Base-by-base conservation (phyloP, 345 rosid species). In the Eucalyptus sideroxylon region DNA sequence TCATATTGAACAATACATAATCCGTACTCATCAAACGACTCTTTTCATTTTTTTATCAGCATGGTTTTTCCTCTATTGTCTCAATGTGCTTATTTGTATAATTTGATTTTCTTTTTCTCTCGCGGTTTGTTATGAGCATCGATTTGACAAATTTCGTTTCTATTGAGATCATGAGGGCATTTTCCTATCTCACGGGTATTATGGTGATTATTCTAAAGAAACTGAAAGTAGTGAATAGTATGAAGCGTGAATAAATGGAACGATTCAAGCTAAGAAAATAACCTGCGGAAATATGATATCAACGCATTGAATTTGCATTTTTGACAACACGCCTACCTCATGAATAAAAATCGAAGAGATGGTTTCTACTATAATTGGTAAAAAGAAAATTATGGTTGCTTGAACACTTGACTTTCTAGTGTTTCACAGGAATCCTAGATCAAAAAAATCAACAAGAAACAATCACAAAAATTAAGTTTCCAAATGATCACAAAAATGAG, bases 391-490 rank as follows among this genome's bases (percentile, higher is more conserved):
- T 26, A 60, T 0, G 67, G 67, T 27, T 60, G n/a, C n/a, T 60
- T 60, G n/a, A 60, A 60, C 31, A 30, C 8, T 24, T 11, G 27
- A 24, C 27, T 56, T 56, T 56, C 62, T 23, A 24, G 62, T 56
- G 62, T 56, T 56, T 56, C 62, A 10, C 2, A 24, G 26, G 10
- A 53, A 19, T 4, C 59, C 59, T 0, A 53, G 30, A 59, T 59
- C 65, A 59, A 59, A 26, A 59, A 11, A 11, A 59, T 26, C 3
- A 1, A 26, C 1, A 0, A 26, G n/a, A 59, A 59, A 59, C 1
- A 0, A 59, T 11, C 6, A 26, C 14, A 59, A 59, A 26, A 59
- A 56, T 0, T 21, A 1, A 56, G 60, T 56, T 56, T 56, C 5
- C 12, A 9, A 0, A n/a, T n/a, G n/a, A n/a, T n/a, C n/a, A n/a